Percentiles rank a stretch among this genome's conserved stretches.
These are phyloP conservation scores for Candida tropicalis DNA, from an alignment of 1,139 yeast genomes.

Conservation along the genomic window DNA sequence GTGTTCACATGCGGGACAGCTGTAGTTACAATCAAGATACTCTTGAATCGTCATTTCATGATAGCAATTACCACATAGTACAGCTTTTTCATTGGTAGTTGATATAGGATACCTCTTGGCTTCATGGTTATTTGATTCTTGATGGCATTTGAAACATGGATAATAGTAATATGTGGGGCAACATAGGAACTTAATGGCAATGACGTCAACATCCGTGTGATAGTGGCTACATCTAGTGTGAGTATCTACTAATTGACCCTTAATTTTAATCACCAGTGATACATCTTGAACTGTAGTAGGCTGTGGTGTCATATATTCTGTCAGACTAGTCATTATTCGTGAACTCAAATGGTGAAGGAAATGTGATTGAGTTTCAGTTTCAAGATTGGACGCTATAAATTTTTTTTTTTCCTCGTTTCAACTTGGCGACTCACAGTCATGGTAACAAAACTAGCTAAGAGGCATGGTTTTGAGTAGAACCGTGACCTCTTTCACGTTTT, in stretches of 20 bases:
- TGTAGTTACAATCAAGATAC: conserved; percentile 21
- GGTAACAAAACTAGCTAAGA: too few species aligned
- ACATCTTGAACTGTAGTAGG: not conserved
- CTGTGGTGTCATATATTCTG: not conserved
- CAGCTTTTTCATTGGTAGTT: conserved; percentile 23
- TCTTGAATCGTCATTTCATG: conserved; percentile 30
- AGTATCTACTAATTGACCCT: conserved; percentile 30
- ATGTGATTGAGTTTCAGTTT: too few species aligned
- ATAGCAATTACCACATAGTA: conserved; percentile 43
- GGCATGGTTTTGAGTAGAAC: too few species aligned
- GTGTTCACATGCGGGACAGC: conserved; percentile 31
- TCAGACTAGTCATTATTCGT: too few species aligned
- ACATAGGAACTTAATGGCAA: conserved; percentile 46
- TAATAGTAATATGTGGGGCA: conserved; percentile 30
- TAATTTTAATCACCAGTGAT: not conserved
- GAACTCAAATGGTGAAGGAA: too few species aligned
- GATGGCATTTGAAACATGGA: conserved; percentile 47
- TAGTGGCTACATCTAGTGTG: conserved; percentile 46
- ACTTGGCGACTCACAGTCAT: too few species aligned
- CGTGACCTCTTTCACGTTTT: too few species aligned
- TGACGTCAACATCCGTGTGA: conserved; percentile 36
- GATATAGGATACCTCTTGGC: conserved; percentile 21
- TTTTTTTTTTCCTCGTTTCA: too few species aligned
- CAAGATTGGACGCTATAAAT: too few species aligned
- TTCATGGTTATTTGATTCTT: conserved; percentile 20